These are phyloP conservation scores for Verbascum thapsus DNA, from an alignment of 257 asterid genomes.

Conservation along the genomic window DNA sequence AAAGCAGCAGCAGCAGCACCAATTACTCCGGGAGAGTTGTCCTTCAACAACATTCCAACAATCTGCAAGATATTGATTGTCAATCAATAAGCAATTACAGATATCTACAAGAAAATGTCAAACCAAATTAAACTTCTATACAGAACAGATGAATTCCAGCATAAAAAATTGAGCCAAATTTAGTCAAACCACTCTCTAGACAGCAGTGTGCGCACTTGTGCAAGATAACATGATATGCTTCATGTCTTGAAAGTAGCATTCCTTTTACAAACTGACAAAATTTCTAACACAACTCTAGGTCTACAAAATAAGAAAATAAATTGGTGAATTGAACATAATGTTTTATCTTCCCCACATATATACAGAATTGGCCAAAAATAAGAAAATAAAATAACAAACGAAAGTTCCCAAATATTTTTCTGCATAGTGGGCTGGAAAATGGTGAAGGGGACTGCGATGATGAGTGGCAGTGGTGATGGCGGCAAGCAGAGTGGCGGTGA, in stretches of 20 bases:
- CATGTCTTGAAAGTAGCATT: constrained; percentile 10
- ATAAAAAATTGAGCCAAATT: constrained; percentile 26
- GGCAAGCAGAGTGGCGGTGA: no score
- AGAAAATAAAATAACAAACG: no score
- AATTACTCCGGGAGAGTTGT: constrained; percentile 90
- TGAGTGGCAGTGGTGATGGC: no score
- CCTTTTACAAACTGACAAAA: no score
- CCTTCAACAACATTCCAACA: constrained; percentile 81
- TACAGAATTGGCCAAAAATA: no score
- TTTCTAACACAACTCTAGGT: no score
- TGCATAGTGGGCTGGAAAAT: no score
- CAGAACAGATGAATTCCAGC: constrained; percentile 21
- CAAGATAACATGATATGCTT: background rate
- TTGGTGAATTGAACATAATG: no score
- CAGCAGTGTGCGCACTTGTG: constrained; percentile 7
- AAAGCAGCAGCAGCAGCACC: constrained; percentile 99
- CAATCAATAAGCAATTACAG: constrained; percentile 21
- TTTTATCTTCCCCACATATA: no score
- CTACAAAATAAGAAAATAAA: no score
- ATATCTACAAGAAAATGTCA: background rate
- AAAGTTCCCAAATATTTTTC: no score
- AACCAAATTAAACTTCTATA: constrained; percentile 1
- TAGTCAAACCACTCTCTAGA: constrained; percentile 18
- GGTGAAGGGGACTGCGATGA: no score
- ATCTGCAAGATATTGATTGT: constrained; percentile 52